Evolutionary conservation across 495 filamentous ascomycete genomes (phyloP), one percentile per base, ranked within the genome.

Genomic region (Penicillium ochrochloron): DNA sequence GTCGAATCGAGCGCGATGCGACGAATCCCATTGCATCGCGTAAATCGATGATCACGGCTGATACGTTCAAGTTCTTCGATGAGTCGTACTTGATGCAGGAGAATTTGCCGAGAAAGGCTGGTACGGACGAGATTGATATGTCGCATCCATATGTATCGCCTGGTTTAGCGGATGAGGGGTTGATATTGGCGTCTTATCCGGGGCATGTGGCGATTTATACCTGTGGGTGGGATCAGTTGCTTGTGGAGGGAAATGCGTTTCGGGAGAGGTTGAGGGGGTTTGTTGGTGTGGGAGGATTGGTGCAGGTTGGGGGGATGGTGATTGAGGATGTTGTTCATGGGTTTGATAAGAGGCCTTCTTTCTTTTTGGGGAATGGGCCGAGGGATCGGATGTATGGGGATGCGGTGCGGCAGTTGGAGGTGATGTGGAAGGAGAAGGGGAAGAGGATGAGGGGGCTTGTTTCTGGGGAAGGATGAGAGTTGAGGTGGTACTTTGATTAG

Each of bases 1-100:
- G 85, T 4, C 85, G 92, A 3, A 81, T 79, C 3, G 81, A 87
- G 54, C 42, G 70, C 0, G 54, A 71, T 35, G 64, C 63, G 15
- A 65, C 68, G 14, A 71, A 73, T 34, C 68, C 68, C 0, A 64
- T 67, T 27, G 59, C 68, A 0, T 9, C 39, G 23, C 15, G 46
- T 34, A 66, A 67, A 52, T 65, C 63, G 0, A 65, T 66, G 57
- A 69, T 69, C 25, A 42, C 64, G 14, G 61, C 56, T 9, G 23
- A 21, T 21, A 41, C 64, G 5, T 66, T 60, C 14, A 52, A 27
- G 10, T 68, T 73, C 33, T 71, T 73, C 19, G 66, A 71, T 61
- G 42, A 67, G 1, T 67, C 68, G 3, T 73, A 73, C 31, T 37
- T 73, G 8, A 12, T 63, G 1, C 17, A 6, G 7, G 57, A 62